Percentiles rank a stretch among this genome's conserved stretches.
These are phyloP conservation scores for Neurospora sp. DNA, from an alignment of 495 filamentous ascomycete species.

Conservation along the genomic window DNA sequence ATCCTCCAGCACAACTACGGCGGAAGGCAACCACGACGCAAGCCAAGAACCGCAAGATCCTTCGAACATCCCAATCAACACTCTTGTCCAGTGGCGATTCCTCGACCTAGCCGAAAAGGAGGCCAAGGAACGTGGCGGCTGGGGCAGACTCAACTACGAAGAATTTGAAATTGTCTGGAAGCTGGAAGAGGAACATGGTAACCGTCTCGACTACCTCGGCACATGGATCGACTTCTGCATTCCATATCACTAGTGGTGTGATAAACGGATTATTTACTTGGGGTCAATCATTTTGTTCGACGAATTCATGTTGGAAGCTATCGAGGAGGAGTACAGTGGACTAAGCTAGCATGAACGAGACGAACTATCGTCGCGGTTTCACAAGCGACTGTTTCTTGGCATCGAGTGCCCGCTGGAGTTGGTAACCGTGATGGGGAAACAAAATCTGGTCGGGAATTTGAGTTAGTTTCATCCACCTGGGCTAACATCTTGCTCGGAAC, in stretches of 20 bases:
- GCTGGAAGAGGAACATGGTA: conserved; percentile 42
- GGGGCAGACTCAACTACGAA: conserved; percentile 56
- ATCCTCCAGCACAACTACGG: background rate
- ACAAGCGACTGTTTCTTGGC: background rate
- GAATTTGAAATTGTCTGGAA: conserved; percentile 69
- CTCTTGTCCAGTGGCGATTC: conserved; percentile 40
- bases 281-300: background rate
- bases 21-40: background rate
- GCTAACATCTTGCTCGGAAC: background rate
- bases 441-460: background rate
- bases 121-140: conserved; percentile 57
- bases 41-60: background rate
- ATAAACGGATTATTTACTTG: background rate
- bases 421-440: background rate
- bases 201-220: conserved; percentile 61
- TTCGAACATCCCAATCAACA: conserved; percentile 16
- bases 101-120: conserved; percentile 57
- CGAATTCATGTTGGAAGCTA: background rate
- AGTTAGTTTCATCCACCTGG: background rate
- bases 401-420: background rate
- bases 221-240: conserved; percentile 78
- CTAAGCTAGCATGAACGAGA: background rate
- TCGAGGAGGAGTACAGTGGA: background rate
- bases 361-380: background rate
- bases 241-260: conserved; percentile 24